These are phyloP conservation scores for Leptographium wingfieldii DNA, from an alignment of 2,329 filamentous ascomycete species.

Conservation along the genomic window DNA sequence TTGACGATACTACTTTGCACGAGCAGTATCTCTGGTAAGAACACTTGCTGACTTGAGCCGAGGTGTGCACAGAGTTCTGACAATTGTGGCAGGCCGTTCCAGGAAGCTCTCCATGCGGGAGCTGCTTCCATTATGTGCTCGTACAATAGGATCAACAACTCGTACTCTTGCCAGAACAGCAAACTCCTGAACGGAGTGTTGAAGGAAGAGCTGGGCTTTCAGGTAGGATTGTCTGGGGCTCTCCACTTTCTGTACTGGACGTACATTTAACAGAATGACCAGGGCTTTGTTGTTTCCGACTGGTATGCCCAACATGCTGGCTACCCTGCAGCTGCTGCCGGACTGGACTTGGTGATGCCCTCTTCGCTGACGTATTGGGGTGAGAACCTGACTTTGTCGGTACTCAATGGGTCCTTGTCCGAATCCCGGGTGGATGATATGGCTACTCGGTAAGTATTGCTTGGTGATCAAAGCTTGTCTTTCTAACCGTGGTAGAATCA, in stretches of 20 bases:
- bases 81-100: slow-evolving; percentile 42
- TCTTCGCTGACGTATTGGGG: slow-evolving; percentile 26
- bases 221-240: slow-evolving; percentile 13
- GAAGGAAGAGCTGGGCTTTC: slow-evolving; percentile 47
- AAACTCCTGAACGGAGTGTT: slow-evolving; percentile 54
- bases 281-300: slow-evolving; percentile 55
- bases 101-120: slow-evolving; percentile 51
- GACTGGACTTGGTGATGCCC: slow-evolving; percentile 63
- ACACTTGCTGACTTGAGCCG: neutral
- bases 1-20: slow-evolving; percentile 35
- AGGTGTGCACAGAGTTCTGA: slow-evolving; percentile 16
- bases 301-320: slow-evolving; percentile 56
- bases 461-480: no score
- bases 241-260: neutral
- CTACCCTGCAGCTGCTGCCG: slow-evolving; percentile 47
- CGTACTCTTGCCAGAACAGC: slow-evolving; percentile 58
- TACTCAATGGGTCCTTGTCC: slow-evolving; percentile 42
- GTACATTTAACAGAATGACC: slow-evolving; percentile 21
- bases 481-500: neutral
- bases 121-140: slow-evolving; percentile 47
- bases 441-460: slow-evolving; percentile 40
- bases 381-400: slow-evolving; percentile 45
- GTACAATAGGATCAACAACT: slow-evolving; percentile 60
- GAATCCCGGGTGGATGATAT: slow-evolving; percentile 54
- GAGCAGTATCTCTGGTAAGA: slow-evolving; percentile 18